Percentiles rank a stretch among this genome's conserved stretches.
phyloP scores from a whole-genome alignment of 1,284 basidiomycete species.

The Cerioporus squamosus region DNA sequence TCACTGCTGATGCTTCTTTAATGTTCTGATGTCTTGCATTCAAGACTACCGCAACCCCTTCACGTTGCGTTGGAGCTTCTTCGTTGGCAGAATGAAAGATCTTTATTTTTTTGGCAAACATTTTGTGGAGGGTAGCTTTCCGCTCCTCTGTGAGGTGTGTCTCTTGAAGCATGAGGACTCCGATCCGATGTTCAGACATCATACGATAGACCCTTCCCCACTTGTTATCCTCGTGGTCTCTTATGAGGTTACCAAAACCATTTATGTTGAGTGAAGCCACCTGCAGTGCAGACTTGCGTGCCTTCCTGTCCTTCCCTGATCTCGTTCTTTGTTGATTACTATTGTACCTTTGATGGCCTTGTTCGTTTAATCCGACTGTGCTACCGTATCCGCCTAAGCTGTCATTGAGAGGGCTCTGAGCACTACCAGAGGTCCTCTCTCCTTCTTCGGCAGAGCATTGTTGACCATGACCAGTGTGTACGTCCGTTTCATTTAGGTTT shows the following conservation, averaged over 20 bases:
- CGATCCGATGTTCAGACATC: background rate
- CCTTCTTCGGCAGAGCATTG: too few species aligned
- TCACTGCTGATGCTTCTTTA: background rate
- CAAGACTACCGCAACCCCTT: conserved; percentile 1
- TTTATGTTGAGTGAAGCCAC: background rate
- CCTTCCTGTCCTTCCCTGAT: too few species aligned
- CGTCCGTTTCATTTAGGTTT: too few species aligned
- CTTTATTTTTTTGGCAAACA: background rate
- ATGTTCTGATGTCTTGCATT: background rate
- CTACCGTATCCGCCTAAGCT: too few species aligned
- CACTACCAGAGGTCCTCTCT: too few species aligned
- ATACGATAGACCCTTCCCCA: background rate
- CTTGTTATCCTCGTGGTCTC: background rate
- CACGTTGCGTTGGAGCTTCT: background rate
- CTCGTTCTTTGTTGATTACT: too few species aligned
- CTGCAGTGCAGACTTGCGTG: background rate
- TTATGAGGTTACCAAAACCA: background rate
- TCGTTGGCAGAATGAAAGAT: conserved; percentile 1
- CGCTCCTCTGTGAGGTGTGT: conserved; percentile 3
- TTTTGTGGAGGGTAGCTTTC: background rate
- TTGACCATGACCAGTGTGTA: too few species aligned
- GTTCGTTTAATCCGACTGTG: too few species aligned
- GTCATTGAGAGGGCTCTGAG: too few species aligned
- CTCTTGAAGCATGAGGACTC: conserved; percentile 5
- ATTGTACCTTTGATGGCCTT: too few species aligned